Evolutionary conservation across 1,284 basidiomycete genomes (phyloP), one percentile per base, ranked within the genome.

Genomic region (Leccinum pallidistipes): DNA sequence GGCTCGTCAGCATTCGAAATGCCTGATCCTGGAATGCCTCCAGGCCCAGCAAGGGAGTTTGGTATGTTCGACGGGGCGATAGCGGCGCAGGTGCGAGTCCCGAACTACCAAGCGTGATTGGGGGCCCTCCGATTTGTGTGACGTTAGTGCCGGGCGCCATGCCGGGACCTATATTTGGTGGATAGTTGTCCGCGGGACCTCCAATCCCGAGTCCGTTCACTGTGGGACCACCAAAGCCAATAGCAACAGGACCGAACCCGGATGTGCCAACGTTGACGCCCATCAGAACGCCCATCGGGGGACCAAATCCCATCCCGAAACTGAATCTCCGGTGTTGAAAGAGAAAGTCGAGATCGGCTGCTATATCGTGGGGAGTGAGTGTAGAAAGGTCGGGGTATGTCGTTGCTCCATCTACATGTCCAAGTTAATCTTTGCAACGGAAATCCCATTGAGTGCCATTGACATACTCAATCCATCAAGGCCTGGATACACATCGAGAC

Each of bases 301-400:
- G 68, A 34, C 70, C 69, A 5, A 71, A 72, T 27, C 71, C 72
- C 34, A 71, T 66, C 12, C 72, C 71, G 6, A 74, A 74, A 36
- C 71, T 66, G 43, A 54, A 74, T 14, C 68, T 67, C 59, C 82
- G 79, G 62, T 83, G 76, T 60, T 80, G 78, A 64, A 78, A 78
- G 31, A 88, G 75, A 64, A 79, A 81, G 1, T 89, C 85, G 9
- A 88, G 72, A 67, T 89, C 87, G 36, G 73, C 71, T 11, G 77
- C 70, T 24, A 87, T 78, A 56, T 88, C 87, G n/a, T 69, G 69
- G 0, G 78, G 68, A 1, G 83, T 75, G 2, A 88, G 76, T 0
- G 82, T 77, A 3, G 79, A 71, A 21, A 88, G 79, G 62, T 84
- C 81, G 1, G 86, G 86, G 62, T 86, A 87, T 16, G 80, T 76